Conservation (phyloP, 805 yeast species). For the Saccharomycopsis oosterbeekiorum region DNA sequence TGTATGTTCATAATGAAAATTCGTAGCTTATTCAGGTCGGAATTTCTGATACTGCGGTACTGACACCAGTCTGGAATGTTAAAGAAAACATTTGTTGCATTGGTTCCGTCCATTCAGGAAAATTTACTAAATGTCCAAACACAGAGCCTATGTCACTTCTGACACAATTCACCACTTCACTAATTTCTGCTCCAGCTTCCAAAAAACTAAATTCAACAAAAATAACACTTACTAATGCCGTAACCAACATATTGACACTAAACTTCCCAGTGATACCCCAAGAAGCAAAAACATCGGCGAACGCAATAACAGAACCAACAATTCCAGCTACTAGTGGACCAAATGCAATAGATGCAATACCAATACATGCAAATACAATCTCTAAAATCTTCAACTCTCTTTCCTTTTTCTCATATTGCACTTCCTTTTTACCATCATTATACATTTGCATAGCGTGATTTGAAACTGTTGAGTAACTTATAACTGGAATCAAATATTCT, state of each 20-base stretch:
- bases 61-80: not conserved
- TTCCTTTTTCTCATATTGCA: slow-evolving; percentile 5
- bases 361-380: slow-evolving; percentile 9
- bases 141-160: not conserved
- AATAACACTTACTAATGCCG: slow-evolving; percentile 7
- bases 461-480: slow-evolving; percentile 1
- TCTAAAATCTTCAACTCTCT: slow-evolving; percentile 9
- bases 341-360: slow-evolving; percentile 9
- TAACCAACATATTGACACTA: not conserved
- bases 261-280: slow-evolving; percentile 3
- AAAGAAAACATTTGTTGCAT: not conserved
- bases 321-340: slow-evolving; percentile 5
- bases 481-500: slow-evolving; percentile 11
- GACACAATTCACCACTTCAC: not conserved
- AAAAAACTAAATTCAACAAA: not conserved
- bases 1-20: not conserved
- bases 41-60: not conserved
- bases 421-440: slow-evolving; percentile 2
- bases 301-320: slow-evolving; percentile 1
- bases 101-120: not conserved
- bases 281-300: not conserved
- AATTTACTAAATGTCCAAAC: not conserved
- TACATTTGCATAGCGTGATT: slow-evolving; percentile 8
- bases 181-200: not conserved
- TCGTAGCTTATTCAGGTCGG: not conserved